These are phyloP conservation scores for Eucalyptus marginata DNA, from an alignment of 345 rosid genomes.

Conservation along the genomic window DNA sequence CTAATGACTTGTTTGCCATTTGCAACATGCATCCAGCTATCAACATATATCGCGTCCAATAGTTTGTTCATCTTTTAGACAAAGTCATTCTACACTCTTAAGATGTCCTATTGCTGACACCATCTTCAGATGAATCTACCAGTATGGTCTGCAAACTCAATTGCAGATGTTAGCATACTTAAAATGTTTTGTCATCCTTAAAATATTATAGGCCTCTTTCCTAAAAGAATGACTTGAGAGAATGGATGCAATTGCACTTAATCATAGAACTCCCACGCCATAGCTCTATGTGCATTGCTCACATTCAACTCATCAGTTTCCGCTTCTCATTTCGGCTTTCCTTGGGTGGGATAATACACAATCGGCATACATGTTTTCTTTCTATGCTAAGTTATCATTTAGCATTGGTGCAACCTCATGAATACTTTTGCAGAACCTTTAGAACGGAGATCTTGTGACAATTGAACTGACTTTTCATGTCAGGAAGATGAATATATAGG, in stretches of 20 bases:
- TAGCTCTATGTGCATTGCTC: background rate
- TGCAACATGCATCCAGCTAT: too few relatives aligned
- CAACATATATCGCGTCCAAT: too few relatives aligned
- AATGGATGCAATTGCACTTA: background rate
- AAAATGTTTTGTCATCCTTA: background rate
- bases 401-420: background rate
- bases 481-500: background rate
- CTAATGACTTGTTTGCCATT: too few relatives aligned
- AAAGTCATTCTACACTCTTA: too few relatives aligned
- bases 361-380: background rate
- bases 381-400: background rate
- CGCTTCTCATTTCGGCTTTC: background rate
- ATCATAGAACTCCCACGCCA: background rate
- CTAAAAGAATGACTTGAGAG: background rate
- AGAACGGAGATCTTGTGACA: background rate
- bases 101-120: background rate
- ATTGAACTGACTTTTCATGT: background rate
- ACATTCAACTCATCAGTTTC: background rate
- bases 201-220: background rate
- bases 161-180: too few relatives aligned
- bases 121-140: background rate
- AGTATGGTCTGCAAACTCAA: too few relatives aligned
- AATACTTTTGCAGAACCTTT: background rate
- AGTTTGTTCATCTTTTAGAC: too few relatives aligned
- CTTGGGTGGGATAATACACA: background rate